A percentile compares a stretch with the other conserved stretches of the same genome.
Conservation (phyloP, 192 early-diverging fungal genomes). For the Backusella westeae region DNA sequence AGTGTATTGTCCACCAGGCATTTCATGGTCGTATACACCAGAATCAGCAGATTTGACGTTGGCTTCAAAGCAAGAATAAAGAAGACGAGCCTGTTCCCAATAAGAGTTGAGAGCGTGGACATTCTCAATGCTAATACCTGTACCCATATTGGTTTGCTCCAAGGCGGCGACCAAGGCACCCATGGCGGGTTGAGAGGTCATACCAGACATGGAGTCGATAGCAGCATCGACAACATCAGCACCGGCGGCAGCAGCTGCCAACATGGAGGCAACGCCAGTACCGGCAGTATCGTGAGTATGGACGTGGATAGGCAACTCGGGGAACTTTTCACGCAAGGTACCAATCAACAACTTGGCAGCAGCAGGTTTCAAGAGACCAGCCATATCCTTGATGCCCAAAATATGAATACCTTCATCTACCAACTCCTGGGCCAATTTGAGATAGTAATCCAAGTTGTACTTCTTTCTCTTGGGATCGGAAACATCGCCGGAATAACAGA, state of each 20-base stretch:
- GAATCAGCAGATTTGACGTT: slow-evolving; percentile 86
- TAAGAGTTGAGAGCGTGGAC: slow-evolving; percentile 86
- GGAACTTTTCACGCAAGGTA: slow-evolving; percentile 80
- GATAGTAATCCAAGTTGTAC: slow-evolving; percentile 89
- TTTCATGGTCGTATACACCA: slow-evolving; percentile 92
- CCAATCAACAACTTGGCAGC: slow-evolving; percentile 86
- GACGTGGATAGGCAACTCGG: slow-evolving; percentile 90
- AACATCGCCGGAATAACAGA: slow-evolving; percentile 94
- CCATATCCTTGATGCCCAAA: slow-evolving; percentile 96
- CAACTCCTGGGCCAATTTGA: slow-evolving; percentile 83
- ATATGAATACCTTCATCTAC: slow-evolving; percentile 91
- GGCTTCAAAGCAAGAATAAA: slow-evolving; percentile 96
- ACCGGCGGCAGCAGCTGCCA: slow-evolving; percentile 88
- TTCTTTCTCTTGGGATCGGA: slow-evolving; percentile 76
- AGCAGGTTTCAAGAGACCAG: slow-evolving; percentile 89
- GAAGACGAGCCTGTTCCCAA: slow-evolving; percentile 93
- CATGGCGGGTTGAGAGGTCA: slow-evolving; percentile 96
- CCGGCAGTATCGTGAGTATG: slow-evolving; percentile 98
- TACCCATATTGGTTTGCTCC: slow-evolving; percentile 75
- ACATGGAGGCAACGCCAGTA: slow-evolving; percentile 91
- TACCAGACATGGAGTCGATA: slow-evolving; percentile 90
- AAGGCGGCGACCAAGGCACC: slow-evolving; percentile 87
- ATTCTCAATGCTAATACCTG: slow-evolving; percentile 78
- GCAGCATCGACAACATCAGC: slow-evolving; percentile 93
- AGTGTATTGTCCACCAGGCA: slow-evolving; percentile 98